phyloP scores from a whole-genome alignment of 176 grass and related monocot species.

The Neostapfia colusana region DNA sequence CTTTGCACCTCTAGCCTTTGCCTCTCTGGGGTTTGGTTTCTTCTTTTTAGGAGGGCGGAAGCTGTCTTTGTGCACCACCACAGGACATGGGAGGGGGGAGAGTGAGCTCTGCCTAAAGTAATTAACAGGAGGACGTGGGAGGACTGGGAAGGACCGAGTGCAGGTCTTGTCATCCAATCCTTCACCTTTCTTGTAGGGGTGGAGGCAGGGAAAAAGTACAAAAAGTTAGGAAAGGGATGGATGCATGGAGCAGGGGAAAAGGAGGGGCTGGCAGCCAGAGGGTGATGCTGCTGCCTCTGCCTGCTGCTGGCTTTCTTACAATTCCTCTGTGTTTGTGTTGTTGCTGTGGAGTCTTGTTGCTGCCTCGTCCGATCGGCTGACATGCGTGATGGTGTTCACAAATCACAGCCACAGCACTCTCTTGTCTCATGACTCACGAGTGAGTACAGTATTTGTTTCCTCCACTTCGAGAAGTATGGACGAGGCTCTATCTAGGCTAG shows the following conservation, averaged over 20 bases:
- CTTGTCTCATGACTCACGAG: not conserved
- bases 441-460: too few relatives aligned
- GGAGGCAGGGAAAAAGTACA: slow-evolving; percentile 45
- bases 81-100: not conserved
- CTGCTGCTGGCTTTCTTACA: not conserved
- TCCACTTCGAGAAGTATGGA: slow-evolving; percentile 20
- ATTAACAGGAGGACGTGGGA: slow-evolving; percentile 28
- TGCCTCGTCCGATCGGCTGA: slow-evolving; percentile 57
- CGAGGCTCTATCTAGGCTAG: not conserved
- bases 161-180: slow-evolving; percentile 12
- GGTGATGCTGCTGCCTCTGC: not conserved
- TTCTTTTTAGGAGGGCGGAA: slow-evolving; percentile 25
- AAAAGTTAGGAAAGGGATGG: slow-evolving; percentile 33
- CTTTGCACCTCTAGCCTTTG: slow-evolving; percentile 16
- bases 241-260: slow-evolving; percentile 25
- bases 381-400: slow-evolving; percentile 36
- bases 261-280: not conserved
- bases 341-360: not conserved
- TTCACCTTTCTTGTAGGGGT: slow-evolving; percentile 47
- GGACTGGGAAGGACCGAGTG: slow-evolving; percentile 38
- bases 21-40: slow-evolving; percentile 28
- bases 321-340: slow-evolving; percentile 2
- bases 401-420: not conserved
- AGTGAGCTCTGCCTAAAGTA: not conserved
- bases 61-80: slow-evolving; percentile 27